Percentiles rank a stretch among this genome's conserved stretches.
phyloP scores from a whole-genome alignment of 2,329 filamentous ascomycete genomes.

The Tolypocladium cylindrosporum region DNA sequence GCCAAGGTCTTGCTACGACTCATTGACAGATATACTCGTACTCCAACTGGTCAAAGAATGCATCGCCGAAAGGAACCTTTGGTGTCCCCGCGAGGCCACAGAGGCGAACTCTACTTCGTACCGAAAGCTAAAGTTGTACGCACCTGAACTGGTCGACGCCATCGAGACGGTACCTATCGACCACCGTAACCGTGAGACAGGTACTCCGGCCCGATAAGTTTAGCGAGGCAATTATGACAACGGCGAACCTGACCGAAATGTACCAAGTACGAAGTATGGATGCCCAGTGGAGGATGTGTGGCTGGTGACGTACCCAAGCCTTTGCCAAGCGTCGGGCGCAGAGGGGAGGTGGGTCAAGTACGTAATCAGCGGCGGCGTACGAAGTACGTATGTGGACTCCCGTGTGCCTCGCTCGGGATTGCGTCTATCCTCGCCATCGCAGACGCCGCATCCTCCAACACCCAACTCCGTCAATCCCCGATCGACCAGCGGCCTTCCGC shows the following conservation, averaged over 20 bases:
- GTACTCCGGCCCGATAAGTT: neutral
- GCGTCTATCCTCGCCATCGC: neutral
- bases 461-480: neutral
- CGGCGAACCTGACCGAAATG: too few relatives aligned
- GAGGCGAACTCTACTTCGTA: neutral
- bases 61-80: too few relatives aligned
- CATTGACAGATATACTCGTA: too few relatives aligned
- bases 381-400: neutral
- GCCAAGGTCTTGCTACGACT: too few relatives aligned
- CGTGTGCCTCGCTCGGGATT: neutral
- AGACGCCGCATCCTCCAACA: neutral
- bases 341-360: neutral
- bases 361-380: neutral
- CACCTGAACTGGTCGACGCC: neutral
- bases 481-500: neutral
- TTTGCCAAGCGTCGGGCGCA: neutral
- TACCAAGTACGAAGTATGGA: too few relatives aligned
- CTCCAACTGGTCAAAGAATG: too few relatives aligned
- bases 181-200: neutral
- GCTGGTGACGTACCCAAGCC: neutral
- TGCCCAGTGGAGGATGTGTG: neutral
- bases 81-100: neutral
- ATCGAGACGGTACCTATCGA: neutral
- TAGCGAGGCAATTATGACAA: too few relatives aligned
- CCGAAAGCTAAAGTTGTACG: neutral